A percentile compares a stretch with the other conserved stretches of the same genome.
Evolutionary conservation across 306 rosid species (phyloP).

Genomic region (Dicorynia guianensis): DNA sequence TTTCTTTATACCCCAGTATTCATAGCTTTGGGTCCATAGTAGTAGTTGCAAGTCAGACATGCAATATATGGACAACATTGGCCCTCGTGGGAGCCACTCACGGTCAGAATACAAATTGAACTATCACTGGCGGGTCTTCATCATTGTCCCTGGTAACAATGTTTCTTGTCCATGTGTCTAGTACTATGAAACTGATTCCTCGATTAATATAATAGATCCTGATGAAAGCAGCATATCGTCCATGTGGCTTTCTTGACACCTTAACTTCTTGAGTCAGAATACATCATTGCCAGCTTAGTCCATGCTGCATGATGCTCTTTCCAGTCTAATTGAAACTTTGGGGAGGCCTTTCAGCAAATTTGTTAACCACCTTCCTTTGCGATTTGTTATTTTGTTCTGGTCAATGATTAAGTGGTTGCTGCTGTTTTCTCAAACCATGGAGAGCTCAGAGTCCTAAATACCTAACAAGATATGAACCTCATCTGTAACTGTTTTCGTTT

Average conservation of each 20-base stretch:
- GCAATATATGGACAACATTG: not conserved
- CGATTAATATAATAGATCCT: not conserved
- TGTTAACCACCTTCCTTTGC: not conserved
- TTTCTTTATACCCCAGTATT: not conserved
- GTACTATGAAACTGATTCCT: not conserved
- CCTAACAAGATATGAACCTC: conserved; percentile 23
- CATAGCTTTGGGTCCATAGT: not conserved
- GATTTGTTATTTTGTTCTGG: conserved; percentile 19
- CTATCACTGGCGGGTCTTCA: too few relatives aligned
- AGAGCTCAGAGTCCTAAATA: conserved; percentile 31
- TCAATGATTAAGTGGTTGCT: conserved; percentile 26
- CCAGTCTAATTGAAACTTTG: not conserved
- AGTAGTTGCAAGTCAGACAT: not conserved
- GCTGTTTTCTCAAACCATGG: conserved; percentile 25
- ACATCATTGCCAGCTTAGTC: conserved; percentile 13
- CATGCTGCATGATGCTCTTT: not conserved
- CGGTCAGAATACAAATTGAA: not conserved
- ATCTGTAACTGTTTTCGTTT: not conserved
- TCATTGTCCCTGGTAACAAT: too few relatives aligned
- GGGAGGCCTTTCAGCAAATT: conserved; percentile 1
- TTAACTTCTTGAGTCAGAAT: not conserved
- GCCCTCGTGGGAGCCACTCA: not conserved
- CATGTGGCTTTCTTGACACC: conserved; percentile 27
- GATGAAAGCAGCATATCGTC: not conserved
- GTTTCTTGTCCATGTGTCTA: not conserved